These are phyloP conservation scores for Patellifolia procumbens DNA, from an alignment of 179 eudicot genomes.

Conservation along the genomic window DNA sequence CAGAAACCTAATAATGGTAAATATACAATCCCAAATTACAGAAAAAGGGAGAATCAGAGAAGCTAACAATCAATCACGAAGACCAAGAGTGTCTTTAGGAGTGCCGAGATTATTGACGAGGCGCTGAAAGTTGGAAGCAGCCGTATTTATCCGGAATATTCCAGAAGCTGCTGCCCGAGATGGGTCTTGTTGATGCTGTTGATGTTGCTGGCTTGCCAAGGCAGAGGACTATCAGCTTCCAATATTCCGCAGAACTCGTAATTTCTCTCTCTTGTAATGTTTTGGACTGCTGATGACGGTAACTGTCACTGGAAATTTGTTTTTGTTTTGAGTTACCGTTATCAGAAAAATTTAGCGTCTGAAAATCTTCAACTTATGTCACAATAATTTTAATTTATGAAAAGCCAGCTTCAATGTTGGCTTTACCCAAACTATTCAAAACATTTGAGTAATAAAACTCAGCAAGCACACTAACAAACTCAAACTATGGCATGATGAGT, in stretches of 20 bases:
- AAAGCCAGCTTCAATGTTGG: neutral
- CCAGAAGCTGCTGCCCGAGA: conserved; percentile 70
- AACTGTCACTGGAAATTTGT: no score
- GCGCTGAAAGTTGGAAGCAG: conserved; percentile 72
- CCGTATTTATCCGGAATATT: conserved; percentile 79
- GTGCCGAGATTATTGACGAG: conserved; percentile 88
- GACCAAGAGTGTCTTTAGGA: conserved; percentile 75
- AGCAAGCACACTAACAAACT: conserved; percentile 1
- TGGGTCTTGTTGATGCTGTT: conserved; percentile 38
- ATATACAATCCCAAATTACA: no score
- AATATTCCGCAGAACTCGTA: conserved; percentile 78
- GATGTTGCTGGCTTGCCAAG: conserved; percentile 29
- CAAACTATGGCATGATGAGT: neutral
- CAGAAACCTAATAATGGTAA: neutral
- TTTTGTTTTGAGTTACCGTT: no score
- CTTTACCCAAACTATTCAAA: neutral
- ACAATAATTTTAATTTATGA: no score
- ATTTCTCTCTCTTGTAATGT: no score
- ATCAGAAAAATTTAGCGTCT: no score
- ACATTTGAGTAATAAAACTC: neutral
- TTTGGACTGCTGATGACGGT: no score
- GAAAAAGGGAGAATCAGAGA: no score
- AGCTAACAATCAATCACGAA: conserved; percentile 67
- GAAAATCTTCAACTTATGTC: no score
- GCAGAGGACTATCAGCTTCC: conserved; percentile 43